A percentile compares a stretch with the other conserved stretches of the same genome.
These are phyloP conservation scores for Dryadomyces quercivorus DNA, from an alignment of 2,329 filamentous ascomycete species.

Conservation along the genomic window DNA sequence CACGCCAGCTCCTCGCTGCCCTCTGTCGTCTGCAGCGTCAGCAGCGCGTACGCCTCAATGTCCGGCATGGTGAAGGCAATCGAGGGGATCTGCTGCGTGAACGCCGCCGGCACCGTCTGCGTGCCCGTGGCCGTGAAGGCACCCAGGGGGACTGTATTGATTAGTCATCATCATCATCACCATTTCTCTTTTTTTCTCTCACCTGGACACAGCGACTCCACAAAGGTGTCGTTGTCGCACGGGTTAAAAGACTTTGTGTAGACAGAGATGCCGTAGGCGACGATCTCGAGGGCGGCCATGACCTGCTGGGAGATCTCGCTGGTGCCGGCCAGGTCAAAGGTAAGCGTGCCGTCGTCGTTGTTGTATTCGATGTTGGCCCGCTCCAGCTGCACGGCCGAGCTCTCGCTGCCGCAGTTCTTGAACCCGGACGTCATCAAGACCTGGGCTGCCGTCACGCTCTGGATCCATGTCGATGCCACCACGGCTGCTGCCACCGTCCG, in stretches of 20 bases:
- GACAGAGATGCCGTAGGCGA: conserved; percentile 71
- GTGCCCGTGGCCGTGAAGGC: conserved; percentile 60
- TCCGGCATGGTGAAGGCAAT: conserved; percentile 90
- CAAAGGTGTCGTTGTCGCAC: conserved; percentile 54
- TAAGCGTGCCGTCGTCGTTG: conserved; percentile 57
- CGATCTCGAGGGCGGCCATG: conserved; percentile 61
- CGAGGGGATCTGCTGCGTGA: conserved; percentile 63
- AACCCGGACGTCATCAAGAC: conserved; percentile 74
- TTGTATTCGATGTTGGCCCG: conserved; percentile 70
- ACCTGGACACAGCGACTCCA: conserved; percentile 73
- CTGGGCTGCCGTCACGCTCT: conserved; percentile 49
- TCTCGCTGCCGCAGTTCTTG: conserved; percentile 50
- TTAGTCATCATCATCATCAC: neutral
- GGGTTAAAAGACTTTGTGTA: conserved; percentile 77
- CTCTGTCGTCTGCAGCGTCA: conserved; percentile 57
- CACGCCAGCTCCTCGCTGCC: conserved; percentile 58
- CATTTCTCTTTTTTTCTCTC: too few species aligned
- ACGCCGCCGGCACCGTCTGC: conserved; percentile 59
- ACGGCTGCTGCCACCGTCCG: conserved; percentile 11
- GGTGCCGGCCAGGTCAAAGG: conserved; percentile 71
- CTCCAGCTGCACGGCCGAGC: conserved; percentile 53
- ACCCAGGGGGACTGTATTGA: conserved; percentile 54
- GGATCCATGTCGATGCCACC: conserved; percentile 19
- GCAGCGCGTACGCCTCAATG: conserved; percentile 71
- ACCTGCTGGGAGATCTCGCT: conserved; percentile 69